A percentile compares a stretch with the other conserved stretches of the same genome.
Evolutionary conservation across 768 basidiomycete species (phyloP).

Genomic region (Vishniacozyma victoriae): DNA sequence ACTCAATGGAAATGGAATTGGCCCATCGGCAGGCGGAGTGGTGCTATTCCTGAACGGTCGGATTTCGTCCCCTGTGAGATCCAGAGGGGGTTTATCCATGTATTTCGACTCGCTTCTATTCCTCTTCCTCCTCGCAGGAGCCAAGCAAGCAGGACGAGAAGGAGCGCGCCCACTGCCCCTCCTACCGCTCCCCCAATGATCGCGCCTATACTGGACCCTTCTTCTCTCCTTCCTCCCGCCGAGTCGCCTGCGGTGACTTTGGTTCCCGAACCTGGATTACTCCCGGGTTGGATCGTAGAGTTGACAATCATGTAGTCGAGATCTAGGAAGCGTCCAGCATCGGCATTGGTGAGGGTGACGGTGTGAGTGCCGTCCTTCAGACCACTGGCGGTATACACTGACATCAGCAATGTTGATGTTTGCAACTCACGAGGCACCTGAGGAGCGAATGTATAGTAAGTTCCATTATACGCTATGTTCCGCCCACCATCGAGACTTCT

Average conservation of each 20-base stretch:
- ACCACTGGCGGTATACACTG: constrained; percentile 13
- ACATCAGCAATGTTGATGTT: not conserved
- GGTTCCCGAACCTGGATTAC: not conserved
- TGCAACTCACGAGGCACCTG: constrained; percentile 6
- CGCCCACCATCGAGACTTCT: constrained; percentile 9
- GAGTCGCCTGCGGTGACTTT: constrained; percentile 3
- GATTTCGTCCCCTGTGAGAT: constrained; percentile 16
- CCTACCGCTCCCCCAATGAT: no score
- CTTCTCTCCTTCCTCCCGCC: not conserved
- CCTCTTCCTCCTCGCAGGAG: no score
- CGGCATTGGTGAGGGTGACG: constrained; percentile 11
- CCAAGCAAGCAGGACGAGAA: no score
- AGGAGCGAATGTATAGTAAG: constrained; percentile 1
- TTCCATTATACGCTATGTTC: constrained; percentile 7
- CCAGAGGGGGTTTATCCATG: constrained; percentile 1
- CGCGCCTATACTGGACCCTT: constrained; percentile 1
- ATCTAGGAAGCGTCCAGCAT: constrained; percentile 6
- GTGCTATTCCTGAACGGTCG: constrained; percentile 6
- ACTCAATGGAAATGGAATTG: not conserved
- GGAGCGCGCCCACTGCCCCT: no score
- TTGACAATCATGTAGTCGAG: constrained; percentile 16
- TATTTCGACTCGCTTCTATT: constrained; percentile 2
- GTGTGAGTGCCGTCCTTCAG: constrained; percentile 13
- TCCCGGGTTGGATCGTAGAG: constrained; percentile 5
- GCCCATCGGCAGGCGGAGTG: not conserved